Evolutionary conservation across 2,329 filamentous ascomycete genomes (phyloP).

Genomic region (Alternaria panax): DNA sequence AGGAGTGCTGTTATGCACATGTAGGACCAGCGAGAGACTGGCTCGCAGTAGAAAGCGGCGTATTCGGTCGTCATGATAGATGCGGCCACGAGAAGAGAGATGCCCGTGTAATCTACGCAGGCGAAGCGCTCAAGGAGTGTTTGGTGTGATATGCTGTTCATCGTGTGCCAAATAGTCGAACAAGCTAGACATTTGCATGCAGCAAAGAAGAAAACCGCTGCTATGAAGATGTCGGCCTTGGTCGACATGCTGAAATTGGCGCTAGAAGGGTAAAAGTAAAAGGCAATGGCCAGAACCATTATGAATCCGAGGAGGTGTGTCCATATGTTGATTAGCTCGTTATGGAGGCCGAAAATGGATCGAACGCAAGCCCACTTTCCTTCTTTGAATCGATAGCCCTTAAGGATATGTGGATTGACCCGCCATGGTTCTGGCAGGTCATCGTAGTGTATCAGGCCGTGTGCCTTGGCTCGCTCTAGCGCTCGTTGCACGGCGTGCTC

Average conservation of each 20-base stretch:
- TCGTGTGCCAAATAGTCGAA: constrained; percentile 97
- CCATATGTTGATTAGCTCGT: constrained; percentile 98
- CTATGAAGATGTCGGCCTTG: constrained; percentile 87
- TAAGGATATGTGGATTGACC: constrained; percentile 90
- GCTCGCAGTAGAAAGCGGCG: constrained; percentile 98
- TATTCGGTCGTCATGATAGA: constrained; percentile 99
- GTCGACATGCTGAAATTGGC: constrained; percentile 86
- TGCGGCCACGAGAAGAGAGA: constrained; percentile 90
- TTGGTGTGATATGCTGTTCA: constrained; percentile 94
- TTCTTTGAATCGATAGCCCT: constrained; percentile 92
- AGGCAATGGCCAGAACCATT: constrained; percentile 84
- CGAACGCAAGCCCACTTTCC: constrained; percentile 87
- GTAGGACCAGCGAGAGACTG: constrained; percentile 83
- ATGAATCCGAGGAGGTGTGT: constrained; percentile 90
- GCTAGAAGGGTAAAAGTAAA: constrained; percentile 93
- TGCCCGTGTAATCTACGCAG: constrained; percentile 98
- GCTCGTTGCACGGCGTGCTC: constrained; percentile 86
- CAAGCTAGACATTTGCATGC: constrained; percentile 94
- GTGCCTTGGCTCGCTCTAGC: constrained; percentile 75
- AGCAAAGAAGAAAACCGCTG: constrained; percentile 93
- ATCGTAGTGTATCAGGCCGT: constrained; percentile 85
- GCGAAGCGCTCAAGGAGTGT: constrained; percentile 92
- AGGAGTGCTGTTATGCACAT: constrained; percentile 81
- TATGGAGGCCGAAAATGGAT: constrained; percentile 84
- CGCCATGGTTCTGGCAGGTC: constrained; percentile 92